A percentile compares a stretch with the other conserved stretches of the same genome.
These are phyloP conservation scores for Gentiana straminea DNA, from an alignment of 257 asterid genomes.

Conservation along the genomic window DNA sequence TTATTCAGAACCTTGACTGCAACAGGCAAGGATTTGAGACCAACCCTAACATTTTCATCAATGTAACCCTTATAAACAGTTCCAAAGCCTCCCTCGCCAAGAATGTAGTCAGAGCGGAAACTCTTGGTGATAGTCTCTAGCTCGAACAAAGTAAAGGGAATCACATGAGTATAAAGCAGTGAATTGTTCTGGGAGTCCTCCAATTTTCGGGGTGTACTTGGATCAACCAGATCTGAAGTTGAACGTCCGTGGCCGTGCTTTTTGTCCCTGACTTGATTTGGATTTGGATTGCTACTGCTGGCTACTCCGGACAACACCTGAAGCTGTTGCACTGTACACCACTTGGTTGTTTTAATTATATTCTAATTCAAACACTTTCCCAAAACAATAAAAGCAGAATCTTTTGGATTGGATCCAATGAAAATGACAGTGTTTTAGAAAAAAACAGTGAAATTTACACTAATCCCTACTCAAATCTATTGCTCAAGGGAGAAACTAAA, in stretches of 20 bases:
- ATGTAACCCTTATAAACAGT: conserved; percentile 97
- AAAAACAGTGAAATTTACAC: too few species aligned
- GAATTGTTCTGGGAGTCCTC: conserved; percentile 72
- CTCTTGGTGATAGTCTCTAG: conserved; percentile 95
- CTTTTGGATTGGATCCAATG: too few species aligned
- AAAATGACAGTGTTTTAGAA: too few species aligned
- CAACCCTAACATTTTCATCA: conserved; percentile 93
- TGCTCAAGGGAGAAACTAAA: too few species aligned
- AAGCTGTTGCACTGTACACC: conserved; percentile 63
- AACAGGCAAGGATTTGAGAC: conserved; percentile 90
- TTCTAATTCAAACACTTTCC: too few species aligned
- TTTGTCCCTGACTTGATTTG: conserved; percentile 44
- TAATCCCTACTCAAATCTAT: too few species aligned
- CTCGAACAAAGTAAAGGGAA: conserved; percentile 86
- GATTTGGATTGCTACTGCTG: conserved; percentile 25
- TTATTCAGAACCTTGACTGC: conserved; percentile 98
- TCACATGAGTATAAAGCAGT: conserved; percentile 72
- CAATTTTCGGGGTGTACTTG: conserved; percentile 69
- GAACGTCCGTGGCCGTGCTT: conserved; percentile 63
- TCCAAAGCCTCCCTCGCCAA: conserved; percentile 98
- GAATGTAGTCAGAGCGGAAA: conserved; percentile 97
- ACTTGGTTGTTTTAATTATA: conserved; percentile 5
- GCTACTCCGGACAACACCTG: conserved; percentile 34
- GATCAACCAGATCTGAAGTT: conserved; percentile 81
- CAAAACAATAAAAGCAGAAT: too few species aligned